phyloP scores from a whole-genome alignment of 2,329 filamentous ascomycete species.

The Apiospora pterosperma region DNA sequence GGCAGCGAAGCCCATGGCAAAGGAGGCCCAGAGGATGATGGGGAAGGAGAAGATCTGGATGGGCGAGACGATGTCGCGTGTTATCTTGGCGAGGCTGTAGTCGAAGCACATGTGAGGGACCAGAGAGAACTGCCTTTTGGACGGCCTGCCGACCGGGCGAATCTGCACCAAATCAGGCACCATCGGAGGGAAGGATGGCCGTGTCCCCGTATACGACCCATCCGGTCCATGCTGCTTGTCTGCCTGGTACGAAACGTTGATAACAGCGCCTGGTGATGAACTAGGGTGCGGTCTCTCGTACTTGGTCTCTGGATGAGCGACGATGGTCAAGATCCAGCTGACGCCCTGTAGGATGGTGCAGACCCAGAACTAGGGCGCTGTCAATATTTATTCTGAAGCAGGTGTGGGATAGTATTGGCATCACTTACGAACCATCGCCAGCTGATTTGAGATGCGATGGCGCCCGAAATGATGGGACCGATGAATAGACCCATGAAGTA shows the following conservation, averaged over 20 bases:
- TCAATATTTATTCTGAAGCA: background rate
- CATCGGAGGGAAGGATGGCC: background rate
- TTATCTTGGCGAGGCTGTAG: constrained; percentile 13
- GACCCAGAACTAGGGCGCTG: constrained; percentile 24
- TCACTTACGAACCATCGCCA: constrained; percentile 30
- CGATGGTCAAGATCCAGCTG: constrained; percentile 22
- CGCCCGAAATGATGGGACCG: constrained; percentile 30
- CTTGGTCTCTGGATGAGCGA: constrained; percentile 26
- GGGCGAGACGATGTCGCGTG: constrained; percentile 25
- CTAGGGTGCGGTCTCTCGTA: constrained; percentile 27
- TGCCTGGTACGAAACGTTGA: background rate
- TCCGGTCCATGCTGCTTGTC: background rate
- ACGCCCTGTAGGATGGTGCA: constrained; percentile 27
- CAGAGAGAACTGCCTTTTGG: constrained; percentile 21
- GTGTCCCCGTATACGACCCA: background rate
- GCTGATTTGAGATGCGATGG: constrained; percentile 23
- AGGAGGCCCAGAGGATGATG: constrained; percentile 25
- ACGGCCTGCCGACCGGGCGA: constrained; percentile 11
- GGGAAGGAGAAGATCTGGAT: constrained; percentile 24
- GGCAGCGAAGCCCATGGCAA: constrained; percentile 25
- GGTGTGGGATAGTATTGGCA: background rate
- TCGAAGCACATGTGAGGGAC: constrained; percentile 19
- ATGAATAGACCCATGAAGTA: constrained; percentile 31
- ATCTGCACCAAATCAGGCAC: background rate
- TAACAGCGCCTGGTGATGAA: background rate